Conservation (phyloP, 495 filamentous ascomycete species). For the Neurospora sp. region DNA sequence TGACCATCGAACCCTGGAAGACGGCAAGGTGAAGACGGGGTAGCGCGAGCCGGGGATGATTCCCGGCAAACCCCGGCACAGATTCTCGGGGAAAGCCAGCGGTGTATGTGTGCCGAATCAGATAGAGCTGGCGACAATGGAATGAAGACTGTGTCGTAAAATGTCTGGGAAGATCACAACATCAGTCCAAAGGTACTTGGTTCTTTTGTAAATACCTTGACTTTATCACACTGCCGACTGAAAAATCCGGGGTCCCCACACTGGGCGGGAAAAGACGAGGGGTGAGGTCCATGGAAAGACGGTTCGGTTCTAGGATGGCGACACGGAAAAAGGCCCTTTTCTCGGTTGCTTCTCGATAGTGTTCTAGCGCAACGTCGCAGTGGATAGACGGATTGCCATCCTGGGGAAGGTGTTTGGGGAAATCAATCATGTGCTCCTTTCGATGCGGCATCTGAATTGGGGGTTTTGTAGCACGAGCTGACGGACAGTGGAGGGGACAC, state of each 20-base stretch:
- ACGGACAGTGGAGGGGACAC: background rate
- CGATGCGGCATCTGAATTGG: background rate
- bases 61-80: background rate
- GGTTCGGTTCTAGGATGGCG: background rate
- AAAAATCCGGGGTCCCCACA: background rate
- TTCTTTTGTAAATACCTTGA: background rate
- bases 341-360: background rate
- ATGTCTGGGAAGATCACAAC: background rate
- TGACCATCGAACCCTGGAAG: background rate
- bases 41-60: background rate
- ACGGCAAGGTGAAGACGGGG: background rate
- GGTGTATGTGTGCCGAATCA: background rate
- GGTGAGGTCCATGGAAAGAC: background rate
- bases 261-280: background rate
- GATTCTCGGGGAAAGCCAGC: background rate
- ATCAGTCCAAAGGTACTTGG: background rate
- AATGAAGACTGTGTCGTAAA: background rate
- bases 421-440: background rate
- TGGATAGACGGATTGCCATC: background rate
- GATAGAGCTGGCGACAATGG: background rate
- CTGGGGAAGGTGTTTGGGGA: background rate
- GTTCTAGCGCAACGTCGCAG: background rate
- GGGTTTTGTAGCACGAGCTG: background rate
- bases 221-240: background rate
- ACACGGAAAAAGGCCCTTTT: background rate